Evolutionary conservation across 1,284 basidiomycete genomes (phyloP).

Genomic region (Porogramme epimiltina): DNA sequence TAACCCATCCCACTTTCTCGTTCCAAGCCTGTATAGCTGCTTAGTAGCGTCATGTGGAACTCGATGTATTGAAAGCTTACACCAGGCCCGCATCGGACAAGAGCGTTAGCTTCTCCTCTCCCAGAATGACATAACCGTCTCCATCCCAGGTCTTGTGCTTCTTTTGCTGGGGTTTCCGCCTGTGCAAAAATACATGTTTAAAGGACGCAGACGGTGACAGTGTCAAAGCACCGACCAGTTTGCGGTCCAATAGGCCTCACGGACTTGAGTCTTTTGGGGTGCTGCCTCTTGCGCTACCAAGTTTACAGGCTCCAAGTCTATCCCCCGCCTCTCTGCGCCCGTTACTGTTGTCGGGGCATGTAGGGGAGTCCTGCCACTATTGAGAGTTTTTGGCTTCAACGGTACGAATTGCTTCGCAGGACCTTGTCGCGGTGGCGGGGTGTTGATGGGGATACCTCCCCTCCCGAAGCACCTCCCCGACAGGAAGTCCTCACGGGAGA

Average conservation of each 20-base stretch:
- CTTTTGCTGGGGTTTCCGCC: slow-evolving; percentile 76
- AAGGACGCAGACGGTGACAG: neutral
- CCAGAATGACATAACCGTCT: slow-evolving; percentile 61
- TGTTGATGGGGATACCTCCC: slow-evolving; percentile 22
- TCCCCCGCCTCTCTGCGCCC: slow-evolving; percentile 28
- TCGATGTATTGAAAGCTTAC: slow-evolving; percentile 40
- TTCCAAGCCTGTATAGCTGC: slow-evolving; percentile 52
- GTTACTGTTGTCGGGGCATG: slow-evolving; percentile 2
- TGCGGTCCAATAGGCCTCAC: slow-evolving; percentile 59
- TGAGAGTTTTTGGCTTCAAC: slow-evolving; percentile 37
- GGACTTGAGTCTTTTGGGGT: slow-evolving; percentile 7
- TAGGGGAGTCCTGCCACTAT: slow-evolving; percentile 30
- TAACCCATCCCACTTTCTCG: slow-evolving; percentile 61
- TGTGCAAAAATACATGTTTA: no score
- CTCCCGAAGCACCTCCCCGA: slow-evolving; percentile 65
- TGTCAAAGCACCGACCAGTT: slow-evolving; percentile 54
- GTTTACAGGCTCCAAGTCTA: slow-evolving; percentile 46
- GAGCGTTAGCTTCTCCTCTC: slow-evolving; percentile 55
- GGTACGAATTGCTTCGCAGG: slow-evolving; percentile 48
- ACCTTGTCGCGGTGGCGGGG: slow-evolving; percentile 24
- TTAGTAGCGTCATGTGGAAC: slow-evolving; percentile 6
- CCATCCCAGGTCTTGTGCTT: slow-evolving; percentile 94
- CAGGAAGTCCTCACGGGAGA: slow-evolving; percentile 60
- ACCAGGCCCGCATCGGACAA: slow-evolving; percentile 70
- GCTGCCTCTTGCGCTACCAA: slow-evolving; percentile 29